Percentiles rank a stretch among this genome's conserved stretches.
Conservation (phyloP, 1,284 basidiomycete genomes). For the Ganoderma sinense region DNA sequence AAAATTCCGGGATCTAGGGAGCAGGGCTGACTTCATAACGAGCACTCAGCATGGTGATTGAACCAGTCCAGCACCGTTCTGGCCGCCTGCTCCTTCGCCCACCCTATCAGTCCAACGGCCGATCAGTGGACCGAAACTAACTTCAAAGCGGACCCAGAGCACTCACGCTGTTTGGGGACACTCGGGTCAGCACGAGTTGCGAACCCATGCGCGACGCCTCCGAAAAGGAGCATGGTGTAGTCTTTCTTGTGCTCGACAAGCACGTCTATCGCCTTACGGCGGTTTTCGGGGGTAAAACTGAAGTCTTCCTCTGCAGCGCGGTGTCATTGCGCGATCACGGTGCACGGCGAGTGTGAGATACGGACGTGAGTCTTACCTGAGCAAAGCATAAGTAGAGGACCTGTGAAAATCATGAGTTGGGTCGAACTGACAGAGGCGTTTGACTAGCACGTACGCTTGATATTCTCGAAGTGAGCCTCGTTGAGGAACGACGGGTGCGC, state of each 20-base stretch:
- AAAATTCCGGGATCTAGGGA: too few relatives aligned
- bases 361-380: constrained; percentile 9
- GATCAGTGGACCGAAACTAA: neutral
- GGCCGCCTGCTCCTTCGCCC: constrained; percentile 67
- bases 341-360: too few relatives aligned
- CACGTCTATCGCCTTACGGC: constrained; percentile 54
- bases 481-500: constrained; percentile 63
- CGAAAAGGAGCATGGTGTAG: constrained; percentile 58
- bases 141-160: neutral
- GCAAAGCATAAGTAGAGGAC: constrained; percentile 55
- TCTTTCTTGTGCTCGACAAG: constrained; percentile 47
- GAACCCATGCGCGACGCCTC: constrained; percentile 54
- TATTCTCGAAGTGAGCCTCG: constrained; percentile 52
- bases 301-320: constrained; percentile 48
- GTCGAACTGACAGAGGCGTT: neutral
- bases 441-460: constrained; percentile 54
- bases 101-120: constrained; percentile 44
- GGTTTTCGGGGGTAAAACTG: constrained; percentile 49
- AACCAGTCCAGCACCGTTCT: too few relatives aligned
- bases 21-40: neutral
- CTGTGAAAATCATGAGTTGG: constrained; percentile 37
- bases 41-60: constrained; percentile 17
- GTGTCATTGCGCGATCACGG: too few relatives aligned
- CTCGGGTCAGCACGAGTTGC: constrained; percentile 48
- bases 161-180: constrained; percentile 50